Conservation (phyloP, 208 protist genomes). For the Crithidia mellificae region DNA sequence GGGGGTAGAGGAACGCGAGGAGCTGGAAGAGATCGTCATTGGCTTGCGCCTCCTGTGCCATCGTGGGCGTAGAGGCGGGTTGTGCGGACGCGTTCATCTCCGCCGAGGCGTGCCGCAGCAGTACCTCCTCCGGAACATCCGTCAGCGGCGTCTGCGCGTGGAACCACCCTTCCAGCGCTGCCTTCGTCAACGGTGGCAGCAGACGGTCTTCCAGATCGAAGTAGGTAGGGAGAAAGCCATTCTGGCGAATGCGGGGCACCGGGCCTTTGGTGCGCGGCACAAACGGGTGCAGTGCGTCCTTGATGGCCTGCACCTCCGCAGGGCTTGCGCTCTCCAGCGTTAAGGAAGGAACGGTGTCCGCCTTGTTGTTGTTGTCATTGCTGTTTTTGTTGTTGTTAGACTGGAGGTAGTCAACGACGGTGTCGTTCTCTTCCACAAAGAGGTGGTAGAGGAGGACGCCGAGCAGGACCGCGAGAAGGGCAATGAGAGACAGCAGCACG, state of each 20-base stretch:
- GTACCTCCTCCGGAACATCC: conserved; percentile 12
- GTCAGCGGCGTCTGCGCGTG: background rate
- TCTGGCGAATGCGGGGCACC: background rate
- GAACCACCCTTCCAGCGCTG: conserved; percentile 14
- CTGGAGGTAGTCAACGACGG: background rate
- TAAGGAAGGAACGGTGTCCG: background rate
- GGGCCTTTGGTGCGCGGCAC: conserved; percentile 3
- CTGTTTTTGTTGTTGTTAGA: background rate
- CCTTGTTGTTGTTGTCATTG: too few relatives aligned
- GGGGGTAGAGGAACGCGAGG: conserved; percentile 45
- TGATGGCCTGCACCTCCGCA: background rate
- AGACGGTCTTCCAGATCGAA: conserved; percentile 20
- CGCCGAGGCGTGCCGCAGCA: conserved; percentile 11
- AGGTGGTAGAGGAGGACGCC: background rate
- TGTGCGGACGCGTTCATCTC: background rate
- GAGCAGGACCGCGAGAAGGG: conserved; percentile 1
- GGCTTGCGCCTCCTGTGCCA: background rate
- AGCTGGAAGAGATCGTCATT: conserved; percentile 25
- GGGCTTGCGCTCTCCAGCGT: background rate
- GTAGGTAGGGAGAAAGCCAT: conserved; percentile 22
- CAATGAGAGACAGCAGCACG: background rate
- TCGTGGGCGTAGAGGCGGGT: background rate
- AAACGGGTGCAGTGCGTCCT: background rate
- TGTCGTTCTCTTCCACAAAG: background rate
- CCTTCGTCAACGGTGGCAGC: conserved; percentile 16